Percentiles rank a stretch among this genome's conserved stretches.
phyloP scores from a whole-genome alignment of 2,329 filamentous ascomycete species.

The Akanthomyces muscarius region DNA sequence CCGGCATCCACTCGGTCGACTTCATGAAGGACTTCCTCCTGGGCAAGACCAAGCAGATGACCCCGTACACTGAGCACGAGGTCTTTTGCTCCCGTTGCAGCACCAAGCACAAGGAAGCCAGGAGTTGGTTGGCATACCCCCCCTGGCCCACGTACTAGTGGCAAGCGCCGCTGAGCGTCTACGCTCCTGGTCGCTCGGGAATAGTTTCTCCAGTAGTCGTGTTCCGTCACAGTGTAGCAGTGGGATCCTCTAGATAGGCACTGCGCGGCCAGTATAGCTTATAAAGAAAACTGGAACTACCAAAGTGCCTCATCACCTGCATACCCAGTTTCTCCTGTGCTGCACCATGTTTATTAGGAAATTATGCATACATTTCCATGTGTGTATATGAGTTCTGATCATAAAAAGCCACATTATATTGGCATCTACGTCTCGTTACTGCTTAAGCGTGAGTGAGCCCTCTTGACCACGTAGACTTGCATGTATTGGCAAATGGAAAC shows the following conservation, averaged over 20 bases:
- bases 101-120: neutral
- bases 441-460: too few species aligned
- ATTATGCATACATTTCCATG: neutral
- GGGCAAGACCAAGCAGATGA: neutral
- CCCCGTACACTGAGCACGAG: constrained; percentile 6
- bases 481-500: too few species aligned
- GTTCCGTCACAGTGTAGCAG: neutral
- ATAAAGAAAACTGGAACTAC: neutral
- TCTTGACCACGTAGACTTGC: too few species aligned
- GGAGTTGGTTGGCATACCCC: neutral
- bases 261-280: neutral
- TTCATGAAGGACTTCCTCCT: constrained; percentile 14
- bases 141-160: neutral
- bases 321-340: neutral
- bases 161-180: neutral
- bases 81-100: constrained; percentile 12
- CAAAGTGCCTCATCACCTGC: neutral
- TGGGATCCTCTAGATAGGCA: neutral
- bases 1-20: constrained; percentile 13
- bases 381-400: neutral
- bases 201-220: neutral
- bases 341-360: neutral
- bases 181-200: neutral
- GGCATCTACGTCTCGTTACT: too few species aligned
- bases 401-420: too few species aligned